A percentile compares a stretch with the other conserved stretches of the same genome.
Conservation (phyloP, 257 asterid species). For the Verbena officinalis region DNA sequence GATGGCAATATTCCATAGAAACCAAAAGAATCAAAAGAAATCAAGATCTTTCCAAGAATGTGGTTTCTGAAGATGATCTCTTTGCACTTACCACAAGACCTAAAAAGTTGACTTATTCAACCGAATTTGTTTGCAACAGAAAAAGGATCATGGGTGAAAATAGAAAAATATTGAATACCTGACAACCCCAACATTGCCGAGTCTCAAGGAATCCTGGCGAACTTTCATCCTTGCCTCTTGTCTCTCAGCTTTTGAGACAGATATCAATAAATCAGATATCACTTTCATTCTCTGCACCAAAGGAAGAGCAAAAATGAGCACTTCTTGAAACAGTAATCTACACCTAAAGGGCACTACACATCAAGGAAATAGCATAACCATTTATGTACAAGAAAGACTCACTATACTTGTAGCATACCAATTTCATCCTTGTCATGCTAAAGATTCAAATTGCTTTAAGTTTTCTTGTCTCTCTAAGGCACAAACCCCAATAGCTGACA, state of each 20-base stretch:
- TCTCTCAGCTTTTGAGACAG: conserved; percentile 96
- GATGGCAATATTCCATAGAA: conserved; percentile 1
- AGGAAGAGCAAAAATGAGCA: conserved; percentile 25
- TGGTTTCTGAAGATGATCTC: neutral
- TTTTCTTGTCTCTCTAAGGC: neutral
- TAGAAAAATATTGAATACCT: conserved; percentile 49
- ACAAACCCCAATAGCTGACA: conserved; percentile 3
- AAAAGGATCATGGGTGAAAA: conserved; percentile 1
- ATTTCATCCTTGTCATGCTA: neutral
- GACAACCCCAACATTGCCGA: conserved; percentile 92
- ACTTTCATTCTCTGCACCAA: conserved; percentile 79
- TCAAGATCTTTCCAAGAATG: conserved; percentile 13
- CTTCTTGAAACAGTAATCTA: conserved; percentile 27
- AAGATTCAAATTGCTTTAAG: conserved; percentile 8
- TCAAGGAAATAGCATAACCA: conserved; percentile 5
- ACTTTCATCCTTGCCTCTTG: conserved; percentile 96
- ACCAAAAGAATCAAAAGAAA: conserved; percentile 1
- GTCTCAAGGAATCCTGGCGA: conserved; percentile 92
- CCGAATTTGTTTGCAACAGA: conserved; percentile 18
- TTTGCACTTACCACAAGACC: conserved; percentile 8
- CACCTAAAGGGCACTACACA: conserved; percentile 18
- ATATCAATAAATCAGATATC: conserved; percentile 86
- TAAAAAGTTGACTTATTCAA: conserved; percentile 19
- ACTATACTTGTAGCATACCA: neutral
- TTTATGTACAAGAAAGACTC: neutral